phyloP scores from a whole-genome alignment of 106 monocot species.

The Acorus gramineus region DNA sequence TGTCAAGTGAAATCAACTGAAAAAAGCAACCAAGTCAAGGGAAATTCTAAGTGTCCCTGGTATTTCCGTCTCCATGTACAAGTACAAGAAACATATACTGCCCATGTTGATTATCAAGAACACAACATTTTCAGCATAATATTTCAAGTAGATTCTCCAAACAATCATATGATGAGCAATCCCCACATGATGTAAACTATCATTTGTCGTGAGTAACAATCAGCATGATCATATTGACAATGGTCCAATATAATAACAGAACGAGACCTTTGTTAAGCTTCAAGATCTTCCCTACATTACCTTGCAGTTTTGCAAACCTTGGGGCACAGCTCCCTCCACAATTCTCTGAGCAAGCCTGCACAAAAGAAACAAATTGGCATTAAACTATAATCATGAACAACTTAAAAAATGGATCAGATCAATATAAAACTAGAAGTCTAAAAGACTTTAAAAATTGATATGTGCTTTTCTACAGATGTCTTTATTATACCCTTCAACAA shows the following conservation, averaged over 20 bases:
- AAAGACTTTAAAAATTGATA: background rate
- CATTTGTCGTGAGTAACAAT: no score
- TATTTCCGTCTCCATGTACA: no score
- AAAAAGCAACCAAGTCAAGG: background rate
- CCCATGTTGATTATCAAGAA: no score
- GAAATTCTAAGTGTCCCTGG: no score
- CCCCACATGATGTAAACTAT: no score
- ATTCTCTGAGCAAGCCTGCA: slow-evolving; percentile 37
- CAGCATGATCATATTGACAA: no score
- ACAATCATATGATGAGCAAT: no score
- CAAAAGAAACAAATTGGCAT: background rate
- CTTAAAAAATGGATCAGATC: background rate
- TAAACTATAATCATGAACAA: background rate
- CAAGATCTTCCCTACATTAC: slow-evolving; percentile 17
- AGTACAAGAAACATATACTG: no score
- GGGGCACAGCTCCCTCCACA: slow-evolving; percentile 30
- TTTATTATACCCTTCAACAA: slow-evolving; percentile 55
- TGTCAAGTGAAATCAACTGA: slow-evolving; percentile 32
- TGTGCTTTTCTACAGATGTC: background rate
- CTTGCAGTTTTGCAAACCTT: slow-evolving; percentile 82
- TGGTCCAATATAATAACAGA: background rate
- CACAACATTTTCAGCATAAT: no score
- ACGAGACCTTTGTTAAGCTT: background rate
- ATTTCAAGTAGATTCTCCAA: no score
- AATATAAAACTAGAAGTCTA: background rate